These are phyloP conservation scores for Cercospora sp. DNA, from an alignment of 2,329 filamentous ascomycete genomes.

Conservation along the genomic window DNA sequence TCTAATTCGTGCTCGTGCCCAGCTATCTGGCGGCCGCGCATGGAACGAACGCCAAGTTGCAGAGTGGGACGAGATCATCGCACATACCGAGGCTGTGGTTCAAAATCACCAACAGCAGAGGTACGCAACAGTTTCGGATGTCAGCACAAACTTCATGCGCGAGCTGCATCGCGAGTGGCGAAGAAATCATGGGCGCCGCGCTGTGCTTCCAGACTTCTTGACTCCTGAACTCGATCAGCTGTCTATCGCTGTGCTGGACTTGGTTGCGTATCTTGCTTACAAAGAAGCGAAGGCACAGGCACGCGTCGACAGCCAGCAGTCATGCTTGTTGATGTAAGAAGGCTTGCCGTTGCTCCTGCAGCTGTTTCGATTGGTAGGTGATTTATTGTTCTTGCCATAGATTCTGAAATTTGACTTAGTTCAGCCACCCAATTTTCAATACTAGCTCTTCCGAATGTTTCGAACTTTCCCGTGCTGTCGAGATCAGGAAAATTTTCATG, in stretches of 20 bases:
- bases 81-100: background rate
- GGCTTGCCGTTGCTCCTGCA: background rate
- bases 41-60: background rate
- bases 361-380: background rate
- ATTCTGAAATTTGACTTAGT: background rate
- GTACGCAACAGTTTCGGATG: background rate
- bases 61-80: background rate
- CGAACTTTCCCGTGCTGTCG: too few species aligned
- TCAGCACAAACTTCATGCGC: background rate
- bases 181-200: background rate
- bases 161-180: background rate
- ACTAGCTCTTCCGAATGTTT: too few species aligned
- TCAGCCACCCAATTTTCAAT: too few species aligned
- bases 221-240: background rate
- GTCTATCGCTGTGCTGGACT: background rate
- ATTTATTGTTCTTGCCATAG: background rate
- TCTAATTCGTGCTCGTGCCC: background rate
- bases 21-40: background rate
- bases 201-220: background rate
- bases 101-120: background rate
- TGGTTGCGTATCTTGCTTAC: background rate
- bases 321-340: background rate
- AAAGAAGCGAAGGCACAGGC: background rate
- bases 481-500: too few species aligned
- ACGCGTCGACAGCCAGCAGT: background rate